phyloP scores from a whole-genome alignment of 2,329 filamentous ascomycete genomes.

The Corynespora cassiicola region DNA sequence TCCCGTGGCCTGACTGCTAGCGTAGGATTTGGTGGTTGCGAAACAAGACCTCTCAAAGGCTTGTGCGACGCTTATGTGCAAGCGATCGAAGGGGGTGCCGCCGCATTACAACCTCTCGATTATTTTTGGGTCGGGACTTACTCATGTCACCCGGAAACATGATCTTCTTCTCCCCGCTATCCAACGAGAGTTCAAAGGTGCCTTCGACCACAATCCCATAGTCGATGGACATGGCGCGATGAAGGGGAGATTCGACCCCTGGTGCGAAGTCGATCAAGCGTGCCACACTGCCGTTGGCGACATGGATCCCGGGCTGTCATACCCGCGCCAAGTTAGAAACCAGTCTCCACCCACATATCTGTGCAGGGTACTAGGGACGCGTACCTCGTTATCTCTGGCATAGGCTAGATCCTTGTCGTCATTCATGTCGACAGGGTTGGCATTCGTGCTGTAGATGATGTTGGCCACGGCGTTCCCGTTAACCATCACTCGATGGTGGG shows the following conservation, averaged over 20 bases:
- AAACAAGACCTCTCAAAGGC: too few relatives aligned
- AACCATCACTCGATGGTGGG: conserved; percentile 2
- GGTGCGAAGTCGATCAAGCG: neutral
- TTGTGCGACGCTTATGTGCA: too few relatives aligned
- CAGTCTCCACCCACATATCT: too few relatives aligned
- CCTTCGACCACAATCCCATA: conserved; percentile 1
- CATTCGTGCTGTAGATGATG: conserved; percentile 7
- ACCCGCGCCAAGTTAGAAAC: too few relatives aligned
- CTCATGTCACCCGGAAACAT: neutral
- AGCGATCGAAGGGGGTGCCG: too few relatives aligned
- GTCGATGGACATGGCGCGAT: neutral
- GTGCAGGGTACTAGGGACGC: too few relatives aligned
- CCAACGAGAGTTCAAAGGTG: neutral
- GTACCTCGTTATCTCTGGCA: conserved; percentile 39
- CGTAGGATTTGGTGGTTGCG: too few relatives aligned
- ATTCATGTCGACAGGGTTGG: conserved; percentile 8
- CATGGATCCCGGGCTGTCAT: neutral
- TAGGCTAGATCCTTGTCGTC: conserved; percentile 6
- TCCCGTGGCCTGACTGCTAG: too few relatives aligned
- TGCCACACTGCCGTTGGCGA: neutral
- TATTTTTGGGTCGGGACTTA: too few relatives aligned
- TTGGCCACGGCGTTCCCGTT: too few relatives aligned
- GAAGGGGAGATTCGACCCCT: neutral
- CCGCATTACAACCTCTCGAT: too few relatives aligned
- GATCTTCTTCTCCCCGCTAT: neutral